Base-by-base conservation (phyloP, 306 rosid species). In the Delonix regia region DNA sequence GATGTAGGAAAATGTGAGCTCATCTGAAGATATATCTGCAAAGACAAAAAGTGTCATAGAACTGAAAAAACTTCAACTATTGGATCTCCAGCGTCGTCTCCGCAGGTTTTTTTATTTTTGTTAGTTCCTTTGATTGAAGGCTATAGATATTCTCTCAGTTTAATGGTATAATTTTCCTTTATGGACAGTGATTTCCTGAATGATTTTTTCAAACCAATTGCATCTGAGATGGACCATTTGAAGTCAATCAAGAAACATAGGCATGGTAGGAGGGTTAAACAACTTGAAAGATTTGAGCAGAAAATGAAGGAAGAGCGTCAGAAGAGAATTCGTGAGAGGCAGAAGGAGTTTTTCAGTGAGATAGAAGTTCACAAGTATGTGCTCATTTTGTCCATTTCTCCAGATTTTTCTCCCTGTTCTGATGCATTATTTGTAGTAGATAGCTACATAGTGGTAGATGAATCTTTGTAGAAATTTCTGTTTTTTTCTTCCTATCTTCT, bases 221-320 rank as follows among this genome's bases (percentile, higher is more conserved):
- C 88, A 70, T 69, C 78, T 38, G 99, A 96, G 83, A 61, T 89
- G 90, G 99, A 96, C 34, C 92, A 91, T 75, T 68, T 96, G 87
- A 93, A 84, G 89, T 81, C 90, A n/a, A 68, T 82, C 53, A 96
- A 96, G 96, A 96, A 96, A 83, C 92, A 90, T 73, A 93, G 90
- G 80, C 99, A 96, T 84, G 99, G 99, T 77, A 88, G 99, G 90
- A 91, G 99, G 90, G 79, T 89, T 51, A 96, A 86, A 82, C 98
- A 93, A 85, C 86, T 93, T 71, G 99, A 96, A 82, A 96, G 79
- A 83, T 96, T 80, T 88, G 99, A 96, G 89, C 96, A 81, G 86
- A 96, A 88, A 87, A 96, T 96, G 99, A 96, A 88, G 90, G 99
- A 96, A 86, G 99, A 96, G 89, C 97, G 99, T 73, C 99, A 91